Base-by-base conservation (phyloP, 768 basidiomycete species). In the Suillus bovinus region DNA sequence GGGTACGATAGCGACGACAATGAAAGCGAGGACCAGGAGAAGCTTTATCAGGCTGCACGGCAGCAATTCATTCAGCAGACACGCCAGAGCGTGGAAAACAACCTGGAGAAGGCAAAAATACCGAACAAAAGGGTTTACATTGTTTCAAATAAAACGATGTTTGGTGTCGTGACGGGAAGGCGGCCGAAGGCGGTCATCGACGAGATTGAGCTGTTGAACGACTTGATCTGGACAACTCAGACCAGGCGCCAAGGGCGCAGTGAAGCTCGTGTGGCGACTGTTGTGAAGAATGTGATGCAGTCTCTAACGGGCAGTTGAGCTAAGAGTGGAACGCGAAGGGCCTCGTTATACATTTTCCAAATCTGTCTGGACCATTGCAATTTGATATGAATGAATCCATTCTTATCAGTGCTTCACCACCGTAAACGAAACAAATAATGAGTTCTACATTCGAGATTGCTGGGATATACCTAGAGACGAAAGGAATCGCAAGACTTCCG, bases 401-500 rank as follows among this genome's bases (percentile, higher is more conserved):
- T 24, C 47, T 47, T 47, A 47, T 47, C 24, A 22, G n/a, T 22
- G 22, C 44, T 46, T 46, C 13, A 24, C 2, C 11, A 22, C 44
- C 22, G 44, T 46, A 24, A 46, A 6, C 22, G 11, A 47, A 47
- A 24, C 22, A 22, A 47, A 47, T 24, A 4, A 47, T 24, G 22
- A 10, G 24, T 27, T 13, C 38, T 56, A 56, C 55, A 56, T 13
- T 1, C 24, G 38, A 39, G 38, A 56, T 13, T 39, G 38, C 24
- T 56, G 55, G 24, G 31, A n/a, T 5, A 67, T 13, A 55, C 22
- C 16, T 7, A 61, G 41, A 16, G 63, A 56, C 17, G 74, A 71
- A 16, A 86, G 69, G 85, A 84, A 87, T 44, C 72, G 71, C 6
- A 78, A 60, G n/a, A 86, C 76, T 52, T 67, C 78, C 8, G 81